phyloP scores from a whole-genome alignment of 108 stramenopile genomes.

The Licmophora abbreviata region DNA sequence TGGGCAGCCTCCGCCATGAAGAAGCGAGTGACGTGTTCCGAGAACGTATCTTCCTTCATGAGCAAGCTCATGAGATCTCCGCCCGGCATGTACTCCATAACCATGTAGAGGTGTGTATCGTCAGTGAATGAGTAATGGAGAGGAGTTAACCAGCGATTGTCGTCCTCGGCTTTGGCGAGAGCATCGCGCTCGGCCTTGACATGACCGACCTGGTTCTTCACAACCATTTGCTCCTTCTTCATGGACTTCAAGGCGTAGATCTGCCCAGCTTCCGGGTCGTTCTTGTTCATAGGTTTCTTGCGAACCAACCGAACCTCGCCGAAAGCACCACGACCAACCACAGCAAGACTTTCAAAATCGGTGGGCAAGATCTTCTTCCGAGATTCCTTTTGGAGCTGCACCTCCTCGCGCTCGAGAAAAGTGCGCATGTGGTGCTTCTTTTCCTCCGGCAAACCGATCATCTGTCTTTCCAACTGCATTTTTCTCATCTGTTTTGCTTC shows the following conservation, averaged over 20 bases:
- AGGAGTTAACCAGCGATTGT: conserved; percentile 91
- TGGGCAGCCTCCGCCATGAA: conserved; percentile 99
- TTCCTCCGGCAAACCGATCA: conserved; percentile 77
- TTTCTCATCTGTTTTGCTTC: conserved; percentile 68
- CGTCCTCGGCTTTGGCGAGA: conserved; percentile 83
- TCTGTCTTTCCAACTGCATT: conserved; percentile 76
- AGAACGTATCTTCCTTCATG: conserved; percentile 88
- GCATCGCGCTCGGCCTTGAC: conserved; percentile 96
- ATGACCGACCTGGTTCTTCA: conserved; percentile 99
- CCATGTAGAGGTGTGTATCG: conserved; percentile 89
- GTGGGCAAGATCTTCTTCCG: conserved; percentile 64
- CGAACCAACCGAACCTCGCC: conserved; percentile 95
- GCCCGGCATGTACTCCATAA: conserved; percentile 98
- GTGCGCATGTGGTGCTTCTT: conserved; percentile 69
- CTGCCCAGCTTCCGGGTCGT: conserved; percentile 34
- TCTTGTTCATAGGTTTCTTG: conserved; percentile 43
- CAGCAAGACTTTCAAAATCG: conserved; percentile 88
- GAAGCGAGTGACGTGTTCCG: conserved; percentile 85
- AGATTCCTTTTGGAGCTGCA: conserved; percentile 66
- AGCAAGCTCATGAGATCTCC: conserved; percentile 99
- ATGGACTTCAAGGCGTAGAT: conserved; percentile 98
- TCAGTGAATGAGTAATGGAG: conserved; percentile 97
- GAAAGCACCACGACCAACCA: conserved; percentile 95
- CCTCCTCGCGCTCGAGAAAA: conserved; percentile 76
- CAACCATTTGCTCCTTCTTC: conserved; percentile 99